Evolutionary conservation across 148 eudicot species (phyloP).

Genomic region (Vaccinium corymbosum): DNA sequence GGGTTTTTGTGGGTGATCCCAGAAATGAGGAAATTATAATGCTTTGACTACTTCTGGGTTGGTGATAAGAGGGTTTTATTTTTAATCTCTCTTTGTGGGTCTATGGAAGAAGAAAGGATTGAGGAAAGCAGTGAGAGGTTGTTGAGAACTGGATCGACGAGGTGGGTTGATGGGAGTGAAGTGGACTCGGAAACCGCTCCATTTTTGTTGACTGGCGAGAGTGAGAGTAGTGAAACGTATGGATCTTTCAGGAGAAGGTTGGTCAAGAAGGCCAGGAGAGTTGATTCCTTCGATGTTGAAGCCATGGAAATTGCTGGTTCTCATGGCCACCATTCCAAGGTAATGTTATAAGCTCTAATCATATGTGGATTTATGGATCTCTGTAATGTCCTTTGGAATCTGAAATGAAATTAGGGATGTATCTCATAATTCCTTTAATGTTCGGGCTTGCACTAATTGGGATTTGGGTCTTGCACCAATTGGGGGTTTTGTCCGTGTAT

Average conservation of each 20-base stretch:
- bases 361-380: not conserved
- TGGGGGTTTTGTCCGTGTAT: not conserved
- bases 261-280: slow-evolving; percentile 73
- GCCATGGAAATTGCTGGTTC: slow-evolving; percentile 81
- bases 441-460: not conserved
- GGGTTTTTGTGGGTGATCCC: not conserved
- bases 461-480: not conserved
- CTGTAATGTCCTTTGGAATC: not conserved
- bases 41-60: not conserved
- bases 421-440: not conserved
- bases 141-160: slow-evolving; percentile 35
- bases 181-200: slow-evolving; percentile 58
- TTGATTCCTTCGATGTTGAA: slow-evolving; percentile 93
- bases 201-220: slow-evolving; percentile 45
- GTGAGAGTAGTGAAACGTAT: slow-evolving; percentile 35
- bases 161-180: slow-evolving; percentile 98
- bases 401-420: not conserved
- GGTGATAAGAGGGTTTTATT: not conserved
- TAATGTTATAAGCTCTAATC: not conserved
- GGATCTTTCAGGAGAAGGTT: slow-evolving; percentile 74
- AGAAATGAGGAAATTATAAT: not conserved
- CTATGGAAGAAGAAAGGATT: slow-evolving; percentile 55
- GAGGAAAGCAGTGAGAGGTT: slow-evolving; percentile 52
- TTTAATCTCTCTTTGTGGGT: not conserved
- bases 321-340: slow-evolving; percentile 68